These are phyloP conservation scores for Metschnikowia picachoensis DNA, from an alignment of 805 yeast genomes.

Conservation along the genomic window DNA sequence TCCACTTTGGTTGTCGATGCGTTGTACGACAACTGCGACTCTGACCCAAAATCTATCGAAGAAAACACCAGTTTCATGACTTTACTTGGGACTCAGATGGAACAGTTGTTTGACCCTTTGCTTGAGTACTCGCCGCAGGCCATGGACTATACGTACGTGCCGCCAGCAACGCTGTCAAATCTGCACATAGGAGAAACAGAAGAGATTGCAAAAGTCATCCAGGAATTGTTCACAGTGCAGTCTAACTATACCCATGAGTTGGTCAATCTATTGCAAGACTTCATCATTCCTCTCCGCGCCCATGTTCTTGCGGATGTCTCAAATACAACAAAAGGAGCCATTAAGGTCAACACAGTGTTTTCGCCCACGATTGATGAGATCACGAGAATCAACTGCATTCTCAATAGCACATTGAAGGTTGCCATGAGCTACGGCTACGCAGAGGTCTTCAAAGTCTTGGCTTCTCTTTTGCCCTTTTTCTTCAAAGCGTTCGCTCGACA, in stretches of 20 bases:
- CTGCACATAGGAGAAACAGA: not conserved
- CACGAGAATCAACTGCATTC: conserved; percentile 81
- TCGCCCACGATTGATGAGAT: conserved; percentile 97
- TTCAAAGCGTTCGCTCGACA: conserved; percentile 91
- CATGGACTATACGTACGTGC: conserved; percentile 63
- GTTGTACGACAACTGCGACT: conserved; percentile 49
- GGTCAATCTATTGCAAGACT: conserved; percentile 72
- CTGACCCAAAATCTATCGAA: conserved; percentile 40
- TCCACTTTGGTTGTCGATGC: conserved; percentile 66
- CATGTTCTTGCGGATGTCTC: conserved; percentile 46
- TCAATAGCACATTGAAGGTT: conserved; percentile 65
- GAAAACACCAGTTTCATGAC: conserved; percentile 74
- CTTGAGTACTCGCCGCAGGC: conserved; percentile 91
- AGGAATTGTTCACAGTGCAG: conserved; percentile 69
- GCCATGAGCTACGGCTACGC: conserved; percentile 68
- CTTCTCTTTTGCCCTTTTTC: conserved; percentile 80
- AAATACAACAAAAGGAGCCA: conserved; percentile 51
- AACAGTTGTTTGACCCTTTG: conserved; percentile 83
- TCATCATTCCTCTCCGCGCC: conserved; percentile 74
- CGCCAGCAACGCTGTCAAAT: conserved; percentile 40
- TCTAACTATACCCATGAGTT: conserved; percentile 67
- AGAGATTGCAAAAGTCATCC: conserved; percentile 29
- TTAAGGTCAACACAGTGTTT: conserved; percentile 70
- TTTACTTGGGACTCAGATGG: conserved; percentile 78
- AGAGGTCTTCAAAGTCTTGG: conserved; percentile 78